Evolutionary conservation across 768 basidiomycete genomes (phyloP).

Genomic region (Trametes meyenii): DNA sequence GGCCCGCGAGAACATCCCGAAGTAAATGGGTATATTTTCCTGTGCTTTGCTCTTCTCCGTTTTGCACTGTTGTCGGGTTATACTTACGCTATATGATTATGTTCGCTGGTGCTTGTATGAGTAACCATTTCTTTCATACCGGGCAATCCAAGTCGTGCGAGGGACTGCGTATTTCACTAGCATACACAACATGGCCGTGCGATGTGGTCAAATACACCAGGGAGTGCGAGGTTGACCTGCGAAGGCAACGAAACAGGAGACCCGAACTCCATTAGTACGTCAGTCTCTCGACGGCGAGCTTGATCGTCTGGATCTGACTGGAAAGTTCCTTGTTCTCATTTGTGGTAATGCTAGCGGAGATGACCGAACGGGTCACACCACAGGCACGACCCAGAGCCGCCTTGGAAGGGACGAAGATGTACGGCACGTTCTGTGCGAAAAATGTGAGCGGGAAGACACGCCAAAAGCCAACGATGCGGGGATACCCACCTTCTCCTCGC

Average conservation of each 20-base stretch:
- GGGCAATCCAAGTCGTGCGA: neutral
- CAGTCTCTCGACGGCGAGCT: constrained; percentile 78
- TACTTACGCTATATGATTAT: constrained; percentile 18
- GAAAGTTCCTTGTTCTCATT: constrained; percentile 91
- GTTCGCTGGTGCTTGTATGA: neutral
- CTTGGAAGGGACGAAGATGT: constrained; percentile 94
- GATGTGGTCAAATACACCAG: neutral
- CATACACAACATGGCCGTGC: neutral
- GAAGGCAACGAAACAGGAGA: too few relatives aligned
- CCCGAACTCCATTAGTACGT: constrained; percentile 39
- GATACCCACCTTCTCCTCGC: constrained; percentile 88
- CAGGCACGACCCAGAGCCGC: constrained; percentile 95
- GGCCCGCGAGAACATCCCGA: constrained; percentile 88
- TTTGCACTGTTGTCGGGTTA: constrained; percentile 18
- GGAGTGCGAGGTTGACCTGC: neutral
- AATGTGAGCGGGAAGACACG: neutral
- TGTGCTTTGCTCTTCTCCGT: neutral
- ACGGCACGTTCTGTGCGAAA: constrained; percentile 82
- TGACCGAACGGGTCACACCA: constrained; percentile 93
- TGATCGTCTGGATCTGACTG: constrained; percentile 87
- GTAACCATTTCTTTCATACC: neutral
- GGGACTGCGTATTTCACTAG: neutral
- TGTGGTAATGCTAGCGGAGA: constrained; percentile 94
- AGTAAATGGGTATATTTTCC: constrained; percentile 45
- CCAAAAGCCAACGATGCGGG: neutral